phyloP scores from a whole-genome alignment of 805 yeast species.

The Candida krabiensis region DNA sequence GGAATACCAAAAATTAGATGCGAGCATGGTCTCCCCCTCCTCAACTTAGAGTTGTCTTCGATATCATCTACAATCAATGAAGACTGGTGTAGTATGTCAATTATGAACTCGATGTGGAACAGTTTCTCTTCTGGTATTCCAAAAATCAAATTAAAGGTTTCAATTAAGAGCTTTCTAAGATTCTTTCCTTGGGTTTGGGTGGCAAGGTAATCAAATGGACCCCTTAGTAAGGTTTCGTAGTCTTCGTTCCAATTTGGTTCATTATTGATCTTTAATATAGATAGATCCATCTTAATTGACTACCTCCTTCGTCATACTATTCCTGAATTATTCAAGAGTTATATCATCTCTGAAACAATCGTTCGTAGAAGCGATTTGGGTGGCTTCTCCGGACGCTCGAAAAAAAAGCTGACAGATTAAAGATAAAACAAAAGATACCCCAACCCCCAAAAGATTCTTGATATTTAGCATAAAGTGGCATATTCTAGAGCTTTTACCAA shows the following conservation, averaged over 20 bases:
- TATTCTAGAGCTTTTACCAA: no score
- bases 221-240: constrained; percentile 31
- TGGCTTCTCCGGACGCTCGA: no score
- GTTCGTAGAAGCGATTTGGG: no score
- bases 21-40: constrained; percentile 81
- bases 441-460: no score
- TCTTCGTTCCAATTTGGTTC: constrained; percentile 19
- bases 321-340: no score
- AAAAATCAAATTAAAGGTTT: constrained; percentile 54
- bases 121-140: constrained; percentile 41
- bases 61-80: constrained; percentile 82
- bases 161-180: constrained; percentile 47
- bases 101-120: constrained; percentile 41
- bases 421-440: no score
- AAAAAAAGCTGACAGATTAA: no score
- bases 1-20: constrained; percentile 78
- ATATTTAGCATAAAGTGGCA: no score
- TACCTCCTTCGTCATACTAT: no score
- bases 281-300: neutral
- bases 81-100: constrained; percentile 65
- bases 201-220: constrained; percentile 53
- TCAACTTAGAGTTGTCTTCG: constrained; percentile 69
- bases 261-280: constrained; percentile 1
- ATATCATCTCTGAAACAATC: no score
- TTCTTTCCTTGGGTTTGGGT: constrained; percentile 55